Base-by-base conservation (phyloP, 108 stramenopile species). In the Parmales sp. region DNA sequence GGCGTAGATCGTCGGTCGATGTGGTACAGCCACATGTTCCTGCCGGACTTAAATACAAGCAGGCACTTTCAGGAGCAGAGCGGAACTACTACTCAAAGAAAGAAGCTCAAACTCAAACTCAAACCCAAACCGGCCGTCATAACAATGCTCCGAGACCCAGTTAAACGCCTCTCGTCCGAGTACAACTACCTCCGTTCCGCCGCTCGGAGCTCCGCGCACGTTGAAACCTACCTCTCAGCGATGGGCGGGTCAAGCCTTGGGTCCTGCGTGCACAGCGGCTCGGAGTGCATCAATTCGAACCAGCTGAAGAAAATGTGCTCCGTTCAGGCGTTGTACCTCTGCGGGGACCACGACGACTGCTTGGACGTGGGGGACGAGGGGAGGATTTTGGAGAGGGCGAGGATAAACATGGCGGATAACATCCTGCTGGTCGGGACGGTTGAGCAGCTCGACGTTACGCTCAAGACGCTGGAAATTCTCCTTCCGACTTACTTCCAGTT, bases 401-500 rank as follows among this genome's bases (percentile, higher is more conserved):
- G 36, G 54, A 3, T 3, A 5, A 60, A 60, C 28, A 23, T 60
- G 26, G 20, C 29, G 31, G 16, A 34, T 34, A 29, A 60, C 13
- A 60, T 60, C 3, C 54, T 60, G 1, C 36, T 60, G 7, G 16
- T 16, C 28, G 54, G 54, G 3, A 34, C 36, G 7, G 20, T 20
- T 6, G 54, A 60, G 26, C 13, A 31, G 54, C 29, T 60, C 31
- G 9, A 60, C 5, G 54, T 34, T 6, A 60, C 31, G 7, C 29
- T 60, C 31, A 34, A 34, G 3, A 34, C 36, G 3, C 54, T 60
- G 1, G 54, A 60, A 16, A 6, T 5, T 3, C 54, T 60, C 4
- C 26, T 60, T 26, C 54, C 54, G 6, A 60, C 54, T 16, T 60
- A 60, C 54, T 60, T 60, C 31, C 31, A 60, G 54, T n/a, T n/a